Percentiles rank a stretch among this genome's conserved stretches.
phyloP scores from a whole-genome alignment of 371 early-diverging fungal genomes.

The Fennellomyces sp. region DNA sequence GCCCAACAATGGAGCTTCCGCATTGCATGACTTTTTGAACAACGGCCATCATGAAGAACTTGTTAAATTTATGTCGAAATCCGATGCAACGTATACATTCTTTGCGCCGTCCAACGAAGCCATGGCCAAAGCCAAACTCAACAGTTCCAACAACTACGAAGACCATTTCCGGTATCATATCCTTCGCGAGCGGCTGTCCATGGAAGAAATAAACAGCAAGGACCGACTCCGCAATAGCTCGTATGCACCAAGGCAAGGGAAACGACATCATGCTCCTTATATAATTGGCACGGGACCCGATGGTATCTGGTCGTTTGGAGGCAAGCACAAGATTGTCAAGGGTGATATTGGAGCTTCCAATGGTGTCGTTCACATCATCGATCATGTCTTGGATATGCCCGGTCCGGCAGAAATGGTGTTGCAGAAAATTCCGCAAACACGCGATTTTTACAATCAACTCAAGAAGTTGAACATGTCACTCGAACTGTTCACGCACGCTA shows the following conservation, averaged over 20 bases:
- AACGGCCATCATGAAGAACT: neutral
- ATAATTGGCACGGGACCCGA: slow-evolving; percentile 6
- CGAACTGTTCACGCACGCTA: slow-evolving; percentile 8
- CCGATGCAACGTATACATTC: neutral
- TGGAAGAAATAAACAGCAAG: neutral
- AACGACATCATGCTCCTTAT: neutral
- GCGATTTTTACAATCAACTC: neutral
- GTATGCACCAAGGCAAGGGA: neutral
- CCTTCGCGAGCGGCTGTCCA: neutral
- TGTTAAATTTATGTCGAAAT: neutral
- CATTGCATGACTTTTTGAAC: neutral
- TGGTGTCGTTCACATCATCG: slow-evolving; percentile 5
- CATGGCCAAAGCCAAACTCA: neutral
- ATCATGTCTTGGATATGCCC: neutral
- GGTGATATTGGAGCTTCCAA: slow-evolving; percentile 6
- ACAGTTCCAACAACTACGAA: neutral
- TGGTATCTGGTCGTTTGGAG: slow-evolving; percentile 8
- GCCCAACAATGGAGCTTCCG: slow-evolving; percentile 3
- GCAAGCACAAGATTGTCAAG: neutral
- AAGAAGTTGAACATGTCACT: neutral
- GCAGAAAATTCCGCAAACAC: neutral
- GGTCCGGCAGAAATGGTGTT: slow-evolving; percentile 2
- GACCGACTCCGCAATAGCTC: slow-evolving; percentile 1
- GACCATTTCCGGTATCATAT: neutral
- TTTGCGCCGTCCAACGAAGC: slow-evolving; percentile 5